Evolutionary conservation across 1,284 basidiomycete species (phyloP), one percentile per base, ranked within the genome.

Genomic region (Ceratobasidium sp.): DNA sequence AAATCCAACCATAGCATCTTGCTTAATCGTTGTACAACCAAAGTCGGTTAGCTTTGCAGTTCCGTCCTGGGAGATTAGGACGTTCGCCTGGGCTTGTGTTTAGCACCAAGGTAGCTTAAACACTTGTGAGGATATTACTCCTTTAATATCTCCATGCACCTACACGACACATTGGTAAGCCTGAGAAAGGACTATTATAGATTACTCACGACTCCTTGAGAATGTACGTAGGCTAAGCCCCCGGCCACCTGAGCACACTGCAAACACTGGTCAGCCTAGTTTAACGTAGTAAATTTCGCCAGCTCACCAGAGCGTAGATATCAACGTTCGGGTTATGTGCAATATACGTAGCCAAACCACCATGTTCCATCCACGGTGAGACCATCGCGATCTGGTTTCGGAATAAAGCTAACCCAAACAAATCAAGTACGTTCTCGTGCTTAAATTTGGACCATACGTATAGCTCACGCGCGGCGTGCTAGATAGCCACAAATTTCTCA

Each of bases 381-480:
- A 73, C 71, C 71, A 73, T 62, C 9, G 71, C 71, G 16, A 73
- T 51, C 6, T 51, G 48, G 6, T 54, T 49, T 8, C 22, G 71
- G 39, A 49, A 73, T n/a, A 37, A 13, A 5, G 58, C 58, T 31
- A 63, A 13, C 22, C 71, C 71, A 14, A 27, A 14, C 29, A 63
- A 24, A 2, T 54, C 59, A 13, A 73, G 37, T 1, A 73, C 48
- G n/a, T 73, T 49, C 5, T 46, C 24, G 16, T 73, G 71, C 14
- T 53, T 43, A 13, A 59, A 51, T 22, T 43, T 53, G 19, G 71
- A 73, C 71, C 71, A 73, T 16, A 31, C 24, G 37, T 73, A 63
- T 24, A 73, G n/a, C 29, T 73, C 71, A 22, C 59, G 71, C 29
- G 71, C 71, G 11, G 71, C 48, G 37, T 43, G 58, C 71, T 73